A percentile compares a stretch with the other conserved stretches of the same genome.
These are phyloP conservation scores for Fusarium marasasianum DNA, from an alignment of 2,329 filamentous ascomycete species.

Conservation along the genomic window DNA sequence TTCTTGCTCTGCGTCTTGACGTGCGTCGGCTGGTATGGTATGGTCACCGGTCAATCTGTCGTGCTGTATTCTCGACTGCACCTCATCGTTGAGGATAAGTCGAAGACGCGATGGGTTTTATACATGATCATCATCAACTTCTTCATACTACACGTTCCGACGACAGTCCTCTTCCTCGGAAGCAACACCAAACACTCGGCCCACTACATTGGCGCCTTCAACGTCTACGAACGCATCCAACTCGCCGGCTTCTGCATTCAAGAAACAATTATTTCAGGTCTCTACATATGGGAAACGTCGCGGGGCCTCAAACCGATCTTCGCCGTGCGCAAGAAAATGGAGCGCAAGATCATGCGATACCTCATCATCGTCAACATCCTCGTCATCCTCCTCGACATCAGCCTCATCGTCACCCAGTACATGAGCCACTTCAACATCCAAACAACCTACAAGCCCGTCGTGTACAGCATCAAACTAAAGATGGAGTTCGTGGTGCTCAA, in stretches of 20 bases:
- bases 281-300: slow-evolving; percentile 33
- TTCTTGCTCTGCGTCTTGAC: slow-evolving; percentile 31
- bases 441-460: slow-evolving; percentile 34
- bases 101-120: slow-evolving; percentile 29
- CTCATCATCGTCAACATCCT: slow-evolving; percentile 31
- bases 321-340: slow-evolving; percentile 11
- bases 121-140: slow-evolving; percentile 34
- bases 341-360: slow-evolving; percentile 29
- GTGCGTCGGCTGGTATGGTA: slow-evolving; percentile 34
- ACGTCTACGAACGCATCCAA: slow-evolving; percentile 31
- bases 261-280: slow-evolving; percentile 26
- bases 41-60: slow-evolving; percentile 33
- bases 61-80: slow-evolving; percentile 31
- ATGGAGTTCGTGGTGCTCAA: slow-evolving; percentile 35
- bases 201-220: slow-evolving; percentile 20
- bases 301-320: slow-evolving; percentile 29
- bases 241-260: slow-evolving; percentile 30
- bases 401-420: slow-evolving; percentile 26
- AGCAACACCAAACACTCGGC: slow-evolving; percentile 20
- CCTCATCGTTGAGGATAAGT: slow-evolving; percentile 28
- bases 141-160: slow-evolving; percentile 25
- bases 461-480: slow-evolving; percentile 36
- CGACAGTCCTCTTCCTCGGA: slow-evolving; percentile 22
- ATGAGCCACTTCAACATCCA: slow-evolving; percentile 33
- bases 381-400: slow-evolving; percentile 32